These are phyloP conservation scores for Oryza rufipogon DNA, from an alignment of 176 grass and related monocot species.

Conservation along the genomic window DNA sequence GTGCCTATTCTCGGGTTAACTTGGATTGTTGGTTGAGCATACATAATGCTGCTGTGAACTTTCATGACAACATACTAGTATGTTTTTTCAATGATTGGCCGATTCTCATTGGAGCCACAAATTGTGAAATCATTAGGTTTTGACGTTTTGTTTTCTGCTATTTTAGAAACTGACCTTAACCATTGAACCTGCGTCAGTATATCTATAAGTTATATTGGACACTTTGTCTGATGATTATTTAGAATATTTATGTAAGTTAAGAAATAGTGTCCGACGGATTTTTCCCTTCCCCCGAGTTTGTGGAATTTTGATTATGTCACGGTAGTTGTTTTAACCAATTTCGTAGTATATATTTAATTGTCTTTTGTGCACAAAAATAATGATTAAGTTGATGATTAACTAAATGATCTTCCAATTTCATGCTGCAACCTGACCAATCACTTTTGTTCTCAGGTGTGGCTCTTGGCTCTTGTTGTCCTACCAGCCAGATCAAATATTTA, in stretches of 20 bases:
- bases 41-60: background rate
- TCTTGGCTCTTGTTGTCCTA: conserved; percentile 90
- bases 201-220: background rate
- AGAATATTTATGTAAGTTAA: background rate
- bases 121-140: background rate
- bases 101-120: background rate
- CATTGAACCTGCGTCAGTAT: background rate
- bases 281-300: background rate
- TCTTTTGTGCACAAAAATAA: conserved; percentile 12
- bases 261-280: background rate
- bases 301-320: background rate
- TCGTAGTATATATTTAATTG: background rate
- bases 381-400: conserved; percentile 22
- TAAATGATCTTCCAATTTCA: background rate
- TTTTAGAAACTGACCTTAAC: background rate
- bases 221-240: background rate
- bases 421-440: background rate
- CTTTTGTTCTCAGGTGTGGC: conserved; percentile 75
- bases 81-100: background rate
- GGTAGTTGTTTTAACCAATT: conserved; percentile 5
- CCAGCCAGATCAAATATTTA: conserved; percentile 94
- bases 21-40: background rate
- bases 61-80: background rate
- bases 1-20: conserved; percentile 6
- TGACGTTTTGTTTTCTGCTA: background rate